Evolutionary conservation across 2,329 filamentous ascomycete genomes (phyloP).

Genomic region (Stachybotrys echinatus): DNA sequence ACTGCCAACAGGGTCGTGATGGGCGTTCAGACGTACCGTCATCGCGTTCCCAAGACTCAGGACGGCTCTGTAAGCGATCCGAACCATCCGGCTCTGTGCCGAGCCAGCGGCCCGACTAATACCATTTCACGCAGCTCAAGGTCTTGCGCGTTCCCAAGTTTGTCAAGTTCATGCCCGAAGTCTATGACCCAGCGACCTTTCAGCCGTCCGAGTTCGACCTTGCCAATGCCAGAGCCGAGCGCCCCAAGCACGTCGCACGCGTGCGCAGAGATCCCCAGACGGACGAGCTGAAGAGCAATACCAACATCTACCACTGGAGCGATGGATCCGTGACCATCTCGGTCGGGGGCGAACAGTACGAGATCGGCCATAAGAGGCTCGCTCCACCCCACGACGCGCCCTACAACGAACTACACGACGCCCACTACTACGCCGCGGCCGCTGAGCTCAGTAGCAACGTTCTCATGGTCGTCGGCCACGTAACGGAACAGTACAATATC

Average conservation of each 20-base stretch:
- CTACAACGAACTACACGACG: slow-evolving; percentile 64
- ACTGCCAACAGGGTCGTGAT: slow-evolving; percentile 53
- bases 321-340: slow-evolving; percentile 73
- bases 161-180: slow-evolving; percentile 61
- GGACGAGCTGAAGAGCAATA: slow-evolving; percentile 66
- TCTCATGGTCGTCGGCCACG: slow-evolving; percentile 68
- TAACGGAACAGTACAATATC: slow-evolving; percentile 67
- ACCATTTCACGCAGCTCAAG: slow-evolving; percentile 47
- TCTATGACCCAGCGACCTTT: slow-evolving; percentile 63
- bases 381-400: slow-evolving; percentile 55
- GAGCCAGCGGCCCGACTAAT: slow-evolving; percentile 1
- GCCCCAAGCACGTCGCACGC: slow-evolving; percentile 61
- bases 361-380: slow-evolving; percentile 64
- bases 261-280: slow-evolving; percentile 65
- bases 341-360: slow-evolving; percentile 72
- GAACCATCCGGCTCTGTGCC: background rate
- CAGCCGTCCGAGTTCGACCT: slow-evolving; percentile 52
- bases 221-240: slow-evolving; percentile 45
- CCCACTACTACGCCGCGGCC: slow-evolving; percentile 70
- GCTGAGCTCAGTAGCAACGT: slow-evolving; percentile 64
- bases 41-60: slow-evolving; percentile 64
- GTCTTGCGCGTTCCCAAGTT: slow-evolving; percentile 68
- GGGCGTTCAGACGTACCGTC: slow-evolving; percentile 61
- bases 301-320: slow-evolving; percentile 70
- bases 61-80: slow-evolving; percentile 58